Conservation (phyloP, 345 rosid species). For the Theobroma cacao region DNA sequence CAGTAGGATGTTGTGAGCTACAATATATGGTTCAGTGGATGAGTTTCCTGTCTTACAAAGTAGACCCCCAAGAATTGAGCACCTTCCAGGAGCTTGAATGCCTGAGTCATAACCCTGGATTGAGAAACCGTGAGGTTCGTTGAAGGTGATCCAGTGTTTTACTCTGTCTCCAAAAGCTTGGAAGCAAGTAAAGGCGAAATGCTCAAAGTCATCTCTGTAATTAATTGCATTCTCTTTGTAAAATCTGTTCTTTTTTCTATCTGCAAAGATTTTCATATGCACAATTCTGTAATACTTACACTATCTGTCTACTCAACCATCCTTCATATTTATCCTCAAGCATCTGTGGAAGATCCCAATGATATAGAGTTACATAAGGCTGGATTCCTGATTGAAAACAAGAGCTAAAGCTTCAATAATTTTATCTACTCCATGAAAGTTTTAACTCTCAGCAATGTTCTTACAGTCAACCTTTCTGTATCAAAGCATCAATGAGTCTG, state of each 20-base stretch:
- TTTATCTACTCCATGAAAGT: background rate
- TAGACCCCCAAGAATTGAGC: conserved; percentile 72
- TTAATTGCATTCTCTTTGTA: conserved; percentile 3
- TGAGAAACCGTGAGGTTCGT: conserved; percentile 81
- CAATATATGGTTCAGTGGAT: conserved; percentile 70
- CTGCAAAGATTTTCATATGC: background rate
- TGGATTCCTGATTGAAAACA: conserved; percentile 59
- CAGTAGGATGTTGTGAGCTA: conserved; percentile 78
- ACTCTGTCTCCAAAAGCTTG: conserved; percentile 83
- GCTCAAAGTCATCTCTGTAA: conserved; percentile 71
- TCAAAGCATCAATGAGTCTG: conserved; percentile 59
- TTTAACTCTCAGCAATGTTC: background rate
- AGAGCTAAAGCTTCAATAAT: conserved; percentile 7
- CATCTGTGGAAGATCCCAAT: conserved; percentile 96
- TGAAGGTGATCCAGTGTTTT: conserved; percentile 90
- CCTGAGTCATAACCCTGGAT: conserved; percentile 92
- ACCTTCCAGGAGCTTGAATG: conserved; percentile 93
- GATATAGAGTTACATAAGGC: conserved; percentile 91
- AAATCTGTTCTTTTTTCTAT: background rate
- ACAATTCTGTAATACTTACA: conserved; percentile 41
- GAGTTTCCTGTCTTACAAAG: conserved; percentile 80
- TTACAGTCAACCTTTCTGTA: conserved; percentile 47
- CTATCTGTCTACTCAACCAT: conserved; percentile 65
- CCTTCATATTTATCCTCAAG: conserved; percentile 86
- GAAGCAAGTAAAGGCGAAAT: conserved; percentile 76